Percentiles rank a stretch among this genome's conserved stretches.
phyloP scores from a whole-genome alignment of 805 yeast species.

The Candida succiphila region DNA sequence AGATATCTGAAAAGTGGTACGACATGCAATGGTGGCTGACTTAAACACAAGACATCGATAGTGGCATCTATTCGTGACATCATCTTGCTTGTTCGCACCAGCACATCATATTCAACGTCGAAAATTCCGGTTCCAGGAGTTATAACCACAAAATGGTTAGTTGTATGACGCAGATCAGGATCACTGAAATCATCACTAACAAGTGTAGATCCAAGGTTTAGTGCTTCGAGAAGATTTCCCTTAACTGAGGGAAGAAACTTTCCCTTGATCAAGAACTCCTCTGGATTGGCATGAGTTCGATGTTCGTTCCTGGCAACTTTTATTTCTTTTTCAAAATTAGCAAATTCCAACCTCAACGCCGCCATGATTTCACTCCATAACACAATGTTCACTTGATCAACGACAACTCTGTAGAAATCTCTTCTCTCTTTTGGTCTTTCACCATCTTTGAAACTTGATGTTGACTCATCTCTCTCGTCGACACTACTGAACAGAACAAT shows the following conservation, averaged over 20 bases:
- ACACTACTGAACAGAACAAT: conserved; percentile 82
- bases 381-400: conserved; percentile 82
- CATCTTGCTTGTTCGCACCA: conserved; percentile 66
- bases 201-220: conserved; percentile 72
- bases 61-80: conserved; percentile 75
- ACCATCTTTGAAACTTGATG: conserved; percentile 48
- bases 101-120: conserved; percentile 77
- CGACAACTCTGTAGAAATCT: conserved; percentile 88
- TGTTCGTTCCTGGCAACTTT: conserved; percentile 31
- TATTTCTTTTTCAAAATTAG: conserved; percentile 69
- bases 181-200: conserved; percentile 71
- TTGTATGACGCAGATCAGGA: conserved; percentile 80
- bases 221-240: conserved; percentile 81
- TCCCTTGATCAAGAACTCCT: conserved; percentile 39
- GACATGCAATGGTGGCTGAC: conserved; percentile 86
- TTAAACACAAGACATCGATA: conserved; percentile 77
- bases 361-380: conserved; percentile 94
- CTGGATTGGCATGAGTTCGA: conserved; percentile 22
- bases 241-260: conserved; percentile 77
- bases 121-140: conserved; percentile 92
- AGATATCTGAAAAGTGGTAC: conserved; percentile 80
- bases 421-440: conserved; percentile 51
- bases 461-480: conserved; percentile 27
- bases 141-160: conserved; percentile 79
- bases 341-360: conserved; percentile 73